phyloP scores from a whole-genome alignment of 805 yeast species.

The Myxozyma udenii region DNA sequence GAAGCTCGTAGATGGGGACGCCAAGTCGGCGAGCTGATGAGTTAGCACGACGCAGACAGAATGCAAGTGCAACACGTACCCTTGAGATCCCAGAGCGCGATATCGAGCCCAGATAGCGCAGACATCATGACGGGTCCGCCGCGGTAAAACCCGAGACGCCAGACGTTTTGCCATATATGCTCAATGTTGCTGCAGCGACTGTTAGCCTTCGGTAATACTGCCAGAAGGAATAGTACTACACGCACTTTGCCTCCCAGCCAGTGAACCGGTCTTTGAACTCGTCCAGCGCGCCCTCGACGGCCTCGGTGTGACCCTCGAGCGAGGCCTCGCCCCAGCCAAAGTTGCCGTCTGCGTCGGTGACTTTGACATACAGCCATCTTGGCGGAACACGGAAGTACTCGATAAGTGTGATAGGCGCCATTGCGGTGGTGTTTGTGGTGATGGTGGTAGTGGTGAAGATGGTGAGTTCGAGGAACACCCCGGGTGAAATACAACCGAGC shows the following conservation, averaged over 20 bases:
- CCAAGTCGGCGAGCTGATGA: slow-evolving; percentile 29
- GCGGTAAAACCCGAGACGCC: slow-evolving; percentile 37
- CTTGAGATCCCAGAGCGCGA: slow-evolving; percentile 39
- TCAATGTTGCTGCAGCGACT: no score
- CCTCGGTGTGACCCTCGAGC: slow-evolving; percentile 38
- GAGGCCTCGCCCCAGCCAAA: slow-evolving; percentile 39
- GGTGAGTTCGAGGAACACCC: no score
- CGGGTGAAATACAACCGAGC: no score
- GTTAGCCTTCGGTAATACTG: no score
- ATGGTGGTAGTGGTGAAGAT: no score
- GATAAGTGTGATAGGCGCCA: slow-evolving; percentile 21
- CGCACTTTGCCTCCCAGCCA: slow-evolving; percentile 38
- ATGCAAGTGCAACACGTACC: slow-evolving; percentile 26
- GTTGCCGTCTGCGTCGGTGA: slow-evolving; percentile 33
- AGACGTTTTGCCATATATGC: slow-evolving; percentile 30
- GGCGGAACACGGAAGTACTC: slow-evolving; percentile 38
- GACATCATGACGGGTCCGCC: slow-evolving; percentile 39
- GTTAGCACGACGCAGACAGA: background rate
- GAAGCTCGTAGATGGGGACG: slow-evolving; percentile 36
- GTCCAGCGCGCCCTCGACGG: slow-evolving; percentile 38
- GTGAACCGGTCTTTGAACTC: slow-evolving; percentile 36
- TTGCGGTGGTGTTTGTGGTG: no score
- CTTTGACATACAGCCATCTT: slow-evolving; percentile 36
- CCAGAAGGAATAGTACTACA: no score
- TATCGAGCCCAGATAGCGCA: slow-evolving; percentile 38